Conservation (phyloP, 2,329 filamentous ascomycete genomes). For the Pseudogymnoascus sp. region DNA sequence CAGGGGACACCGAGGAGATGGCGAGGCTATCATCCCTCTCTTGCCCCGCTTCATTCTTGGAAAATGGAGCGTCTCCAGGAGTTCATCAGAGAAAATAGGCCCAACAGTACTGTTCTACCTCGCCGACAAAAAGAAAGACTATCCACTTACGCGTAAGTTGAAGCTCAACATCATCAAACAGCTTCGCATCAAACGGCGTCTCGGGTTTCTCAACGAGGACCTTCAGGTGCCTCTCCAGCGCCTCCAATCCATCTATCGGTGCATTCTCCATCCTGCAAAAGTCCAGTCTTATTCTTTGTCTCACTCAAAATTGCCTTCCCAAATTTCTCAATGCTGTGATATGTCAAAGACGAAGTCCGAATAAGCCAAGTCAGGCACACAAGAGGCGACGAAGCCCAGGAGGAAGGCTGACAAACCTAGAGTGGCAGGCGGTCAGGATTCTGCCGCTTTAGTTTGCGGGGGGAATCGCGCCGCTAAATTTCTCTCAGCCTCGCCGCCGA, state of each 20-base stretch:
- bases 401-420: conserved; percentile 2
- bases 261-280: conserved; percentile 29
- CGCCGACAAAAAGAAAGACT: not conserved
- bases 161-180: conserved; percentile 52
- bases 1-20: not conserved
- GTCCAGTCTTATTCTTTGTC: not conserved
- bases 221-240: conserved; percentile 47
- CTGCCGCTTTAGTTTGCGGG: not conserved
- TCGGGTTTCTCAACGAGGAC: conserved; percentile 39
- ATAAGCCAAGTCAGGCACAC: not conserved
- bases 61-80: not conserved
- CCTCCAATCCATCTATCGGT: conserved; percentile 45
- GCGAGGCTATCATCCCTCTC: not conserved
- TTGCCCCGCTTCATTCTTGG: not conserved
- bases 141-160: conserved; percentile 43
- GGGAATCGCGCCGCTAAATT: not conserved
- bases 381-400: not conserved
- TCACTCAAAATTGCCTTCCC: not conserved
- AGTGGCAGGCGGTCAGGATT: not conserved
- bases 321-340: not conserved
- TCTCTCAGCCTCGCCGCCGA: conserved; percentile 1
- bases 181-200: conserved; percentile 37
- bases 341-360: not conserved
- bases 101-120: not conserved
- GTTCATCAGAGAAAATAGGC: not conserved